A percentile compares a stretch with the other conserved stretches of the same genome.
phyloP scores from a whole-genome alignment of 306 rosid genomes.

The Quillaja saponaria region DNA sequence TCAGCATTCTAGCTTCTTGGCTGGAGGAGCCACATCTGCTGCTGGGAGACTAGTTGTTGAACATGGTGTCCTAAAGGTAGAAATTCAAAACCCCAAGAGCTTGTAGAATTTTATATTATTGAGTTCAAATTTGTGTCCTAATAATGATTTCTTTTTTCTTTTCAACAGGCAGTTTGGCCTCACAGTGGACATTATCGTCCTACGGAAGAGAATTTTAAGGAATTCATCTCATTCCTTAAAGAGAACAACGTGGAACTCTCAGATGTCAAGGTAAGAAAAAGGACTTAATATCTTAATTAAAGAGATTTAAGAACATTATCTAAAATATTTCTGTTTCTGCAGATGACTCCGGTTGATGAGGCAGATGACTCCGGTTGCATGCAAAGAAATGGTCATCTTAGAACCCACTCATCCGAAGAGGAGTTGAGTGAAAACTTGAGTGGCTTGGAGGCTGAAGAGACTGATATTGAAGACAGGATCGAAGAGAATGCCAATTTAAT shows the following conservation, averaged over 20 bases:
- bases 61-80: slow-evolving; percentile 81
- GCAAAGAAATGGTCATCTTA: slow-evolving; percentile 56
- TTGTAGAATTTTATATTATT: slow-evolving; percentile 16
- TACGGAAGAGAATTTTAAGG: slow-evolving; percentile 81
- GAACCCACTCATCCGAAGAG: slow-evolving; percentile 82
- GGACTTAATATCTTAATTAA: slow-evolving; percentile 4
- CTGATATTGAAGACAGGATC: slow-evolving; percentile 29
- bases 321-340: slow-evolving; percentile 42
- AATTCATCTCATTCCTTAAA: slow-evolving; percentile 74
- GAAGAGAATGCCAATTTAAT: slow-evolving; percentile 33
- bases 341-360: slow-evolving; percentile 75
- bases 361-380: slow-evolving; percentile 41
- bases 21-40: slow-evolving; percentile 99
- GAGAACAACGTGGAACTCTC: slow-evolving; percentile 80
- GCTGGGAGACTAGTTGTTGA: slow-evolving; percentile 93
- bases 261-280: slow-evolving; percentile 70
- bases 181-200: slow-evolving; percentile 98
- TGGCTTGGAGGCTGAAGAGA: slow-evolving; percentile 47
- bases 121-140: neutral
- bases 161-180: slow-evolving; percentile 94
- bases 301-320: slow-evolving; percentile 16
- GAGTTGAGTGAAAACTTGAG: slow-evolving; percentile 49
- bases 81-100: neutral
- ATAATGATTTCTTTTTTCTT: slow-evolving; percentile 33
- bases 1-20: slow-evolving; percentile 99